Evolutionary conservation across 441 rosid genomes (phyloP).

Genomic region (Viola pubescens): DNA sequence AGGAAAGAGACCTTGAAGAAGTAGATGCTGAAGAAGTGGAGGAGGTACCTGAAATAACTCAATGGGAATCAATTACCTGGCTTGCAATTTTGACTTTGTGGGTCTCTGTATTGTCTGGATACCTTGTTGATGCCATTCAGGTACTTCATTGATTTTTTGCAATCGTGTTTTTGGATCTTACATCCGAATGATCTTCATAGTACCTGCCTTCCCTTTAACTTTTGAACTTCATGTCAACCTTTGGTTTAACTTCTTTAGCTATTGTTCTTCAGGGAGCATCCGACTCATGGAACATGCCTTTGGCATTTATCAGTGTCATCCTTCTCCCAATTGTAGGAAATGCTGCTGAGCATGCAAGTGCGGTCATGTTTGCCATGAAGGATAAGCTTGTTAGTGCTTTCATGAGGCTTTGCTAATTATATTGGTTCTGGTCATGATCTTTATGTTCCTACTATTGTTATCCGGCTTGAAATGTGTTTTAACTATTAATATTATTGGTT

Average conservation of each 20-base stretch:
- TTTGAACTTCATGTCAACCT: not conserved
- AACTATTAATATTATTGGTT: not conserved
- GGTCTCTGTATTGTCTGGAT: conserved; percentile 73
- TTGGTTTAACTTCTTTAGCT: not conserved
- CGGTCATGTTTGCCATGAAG: conserved; percentile 92
- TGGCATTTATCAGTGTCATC: conserved; percentile 78
- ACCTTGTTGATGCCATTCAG: conserved; percentile 80
- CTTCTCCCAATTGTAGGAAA: conserved; percentile 92
- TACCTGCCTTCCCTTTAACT: not conserved
- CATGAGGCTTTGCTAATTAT: conserved; percentile 6
- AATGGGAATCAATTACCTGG: conserved; percentile 76
- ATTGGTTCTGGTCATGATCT: not conserved
- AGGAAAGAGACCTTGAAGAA: conserved; percentile 47
- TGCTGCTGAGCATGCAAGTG: conserved; percentile 94
- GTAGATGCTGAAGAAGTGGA: conserved; percentile 38
- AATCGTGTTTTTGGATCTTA: not conserved
- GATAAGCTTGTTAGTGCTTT: conserved; percentile 74
- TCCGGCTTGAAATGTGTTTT: not conserved
- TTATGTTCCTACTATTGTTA: not conserved
- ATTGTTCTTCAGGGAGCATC: conserved; percentile 69
- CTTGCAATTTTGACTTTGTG: conserved; percentile 68
- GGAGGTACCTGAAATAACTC: conserved; percentile 65
- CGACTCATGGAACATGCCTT: conserved; percentile 55
- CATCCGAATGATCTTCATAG: not conserved
- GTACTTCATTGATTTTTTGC: conserved; percentile 13